Evolutionary conservation across 345 rosid species (phyloP), one percentile per base, ranked within the genome.

Genomic region (Ceriops decandra): DNA sequence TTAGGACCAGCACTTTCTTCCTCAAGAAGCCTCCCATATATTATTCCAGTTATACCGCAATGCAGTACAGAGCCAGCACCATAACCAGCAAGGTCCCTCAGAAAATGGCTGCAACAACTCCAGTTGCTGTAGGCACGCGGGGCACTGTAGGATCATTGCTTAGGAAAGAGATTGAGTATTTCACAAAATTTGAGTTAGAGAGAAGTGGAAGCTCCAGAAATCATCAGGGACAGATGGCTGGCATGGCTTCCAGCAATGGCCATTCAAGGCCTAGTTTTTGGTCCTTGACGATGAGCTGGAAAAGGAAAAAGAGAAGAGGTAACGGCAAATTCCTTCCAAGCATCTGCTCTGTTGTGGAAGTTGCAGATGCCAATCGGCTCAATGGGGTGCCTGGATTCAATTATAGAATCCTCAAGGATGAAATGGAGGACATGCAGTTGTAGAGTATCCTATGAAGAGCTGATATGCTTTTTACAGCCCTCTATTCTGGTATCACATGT

Each of bases 91-190:
- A 24, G 0, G 33, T 56, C 60, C 74, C 68, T 9, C 68, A 68
- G 28, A 80, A 74, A 63, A 84, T 88, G 86, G 68, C 85, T 15
- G 80, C 81, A 72, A 60, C 79, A 49, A 66, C 88, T 79, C 97
- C 74, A 20, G 81, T 88, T 26, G 87, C 92, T 8, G 80, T 90
- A 36, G 98, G 98, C 60, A 88, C 95, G 8, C 74, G 84, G 75
- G 98, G 98, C 52, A 92, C 91, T 0, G 83, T 92, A 4, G 98
- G 95, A 74, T 85, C 95, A 10, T 89, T 90, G 46, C 80, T 90
- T 3, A 87, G 84, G 75, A 85, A 80, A 78, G 96, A 92, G 65
- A 88, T 92, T 24, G 95, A 92, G 56, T 83, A 83, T 67, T 90
- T 89, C 82, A 80, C 76, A 81, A 84, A 60, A 74, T 68, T 77